Evolutionary conservation across 169 alveolate genomes (phyloP).

Genomic region (Eimeria maxima): DNA sequence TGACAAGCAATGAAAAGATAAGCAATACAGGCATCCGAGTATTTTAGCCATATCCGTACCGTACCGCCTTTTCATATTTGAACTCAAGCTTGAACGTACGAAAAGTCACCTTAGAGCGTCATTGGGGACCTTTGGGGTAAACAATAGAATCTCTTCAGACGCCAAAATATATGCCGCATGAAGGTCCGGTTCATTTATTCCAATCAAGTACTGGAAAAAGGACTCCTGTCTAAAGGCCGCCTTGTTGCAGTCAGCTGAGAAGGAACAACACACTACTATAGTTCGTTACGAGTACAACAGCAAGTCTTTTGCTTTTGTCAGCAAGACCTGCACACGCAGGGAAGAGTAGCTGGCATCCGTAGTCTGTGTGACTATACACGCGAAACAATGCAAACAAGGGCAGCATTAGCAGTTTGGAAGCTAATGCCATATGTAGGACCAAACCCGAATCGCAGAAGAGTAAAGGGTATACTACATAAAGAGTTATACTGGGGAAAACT

Average conservation of each 20-base stretch:
- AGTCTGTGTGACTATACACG: not conserved
- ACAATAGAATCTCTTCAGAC: constrained; percentile 34
- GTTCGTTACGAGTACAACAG: not conserved
- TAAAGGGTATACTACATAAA: not conserved
- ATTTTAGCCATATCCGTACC: not conserved
- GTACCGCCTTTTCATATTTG: not conserved
- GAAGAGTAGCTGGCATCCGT: not conserved
- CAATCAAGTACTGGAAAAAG: constrained; percentile 74
- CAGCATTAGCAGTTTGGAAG: not conserved
- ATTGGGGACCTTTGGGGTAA: constrained; percentile 47
- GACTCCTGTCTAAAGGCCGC: constrained; percentile 75
- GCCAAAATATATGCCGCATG: constrained; percentile 43
- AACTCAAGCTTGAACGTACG: not conserved
- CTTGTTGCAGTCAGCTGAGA: constrained; percentile 81
- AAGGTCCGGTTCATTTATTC: constrained; percentile 78
- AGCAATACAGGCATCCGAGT: not conserved
- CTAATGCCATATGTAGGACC: not conserved
- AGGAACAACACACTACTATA: not conserved
- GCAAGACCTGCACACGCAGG: not conserved
- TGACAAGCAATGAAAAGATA: not conserved
- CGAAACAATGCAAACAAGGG: not conserved
- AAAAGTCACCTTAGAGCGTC: constrained; percentile 65
- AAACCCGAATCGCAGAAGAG: not conserved
- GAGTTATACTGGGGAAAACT: not conserved
- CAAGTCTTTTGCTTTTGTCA: not conserved